Percentiles rank a stretch among this genome's conserved stretches.
These are phyloP conservation scores for Ramalina peruviana DNA, from an alignment of 495 filamentous ascomycete species.

Conservation along the genomic window DNA sequence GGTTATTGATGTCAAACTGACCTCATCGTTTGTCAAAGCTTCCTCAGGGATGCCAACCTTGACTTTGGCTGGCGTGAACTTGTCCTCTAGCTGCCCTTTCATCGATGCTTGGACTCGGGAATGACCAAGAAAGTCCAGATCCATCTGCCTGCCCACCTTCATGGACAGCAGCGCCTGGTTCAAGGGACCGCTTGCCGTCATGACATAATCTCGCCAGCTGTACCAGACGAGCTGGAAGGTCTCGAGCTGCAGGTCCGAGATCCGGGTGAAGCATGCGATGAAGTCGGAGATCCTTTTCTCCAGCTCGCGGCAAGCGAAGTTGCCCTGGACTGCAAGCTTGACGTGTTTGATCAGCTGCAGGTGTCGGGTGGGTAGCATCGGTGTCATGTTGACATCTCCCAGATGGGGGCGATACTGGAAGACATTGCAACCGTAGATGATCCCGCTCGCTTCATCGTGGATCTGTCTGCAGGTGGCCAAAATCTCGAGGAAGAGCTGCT, in stretches of 20 bases:
- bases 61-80: too few species aligned
- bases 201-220: neutral
- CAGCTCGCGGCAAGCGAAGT: neutral
- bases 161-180: conserved; percentile 5
- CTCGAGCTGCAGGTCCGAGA: neutral
- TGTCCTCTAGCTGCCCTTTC: conserved; percentile 1
- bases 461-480: conserved; percentile 4
- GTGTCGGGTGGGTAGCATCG: conserved; percentile 13
- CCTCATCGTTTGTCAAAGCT: too few species aligned
- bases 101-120: conserved; percentile 4
- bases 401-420: conserved; percentile 8
- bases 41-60: too few species aligned
- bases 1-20: too few species aligned
- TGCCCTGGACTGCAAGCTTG: conserved; percentile 2
- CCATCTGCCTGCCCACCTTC: conserved; percentile 1
- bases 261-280: neutral
- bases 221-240: conserved; percentile 8
- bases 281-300: conserved; percentile 5
- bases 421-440: conserved; percentile 10
- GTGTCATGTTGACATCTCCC: conserved; percentile 48
- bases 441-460: conserved; percentile 6
- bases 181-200: neutral
- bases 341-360: conserved; percentile 8
- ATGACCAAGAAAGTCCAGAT: neutral
- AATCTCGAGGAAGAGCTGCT: conserved; percentile 9